Percentiles rank a stretch among this genome's conserved stretches.
phyloP scores from a whole-genome alignment of 306 rosid species.

The Gillenia trifoliata region DNA sequence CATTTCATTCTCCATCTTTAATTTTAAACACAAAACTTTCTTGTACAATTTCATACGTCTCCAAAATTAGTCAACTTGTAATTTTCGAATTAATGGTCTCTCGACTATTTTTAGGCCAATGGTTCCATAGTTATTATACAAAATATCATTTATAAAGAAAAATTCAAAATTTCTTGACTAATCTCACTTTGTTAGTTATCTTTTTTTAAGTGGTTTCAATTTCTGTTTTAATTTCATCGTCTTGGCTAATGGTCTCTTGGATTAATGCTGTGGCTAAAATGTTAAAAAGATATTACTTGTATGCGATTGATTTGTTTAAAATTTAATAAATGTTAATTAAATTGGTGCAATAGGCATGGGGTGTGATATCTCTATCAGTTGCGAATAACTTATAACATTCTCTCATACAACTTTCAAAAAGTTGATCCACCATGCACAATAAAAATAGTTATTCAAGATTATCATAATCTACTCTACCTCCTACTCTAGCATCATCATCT shows the following conservation, averaged over 20 bases:
- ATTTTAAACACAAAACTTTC: not conserved
- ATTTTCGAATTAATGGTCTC: not conserved
- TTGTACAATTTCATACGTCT: constrained; percentile 1
- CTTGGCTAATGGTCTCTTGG: not conserved
- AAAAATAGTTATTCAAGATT: not conserved
- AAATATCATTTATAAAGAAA: not conserved
- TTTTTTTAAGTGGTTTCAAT: not conserved
- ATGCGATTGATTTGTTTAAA: not conserved
- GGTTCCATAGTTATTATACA: not conserved
- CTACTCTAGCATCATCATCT: not conserved
- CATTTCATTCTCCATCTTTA: not conserved
- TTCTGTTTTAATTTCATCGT: not conserved
- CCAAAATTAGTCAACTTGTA: not conserved
- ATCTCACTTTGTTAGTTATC: not conserved
- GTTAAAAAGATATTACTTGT: not conserved
- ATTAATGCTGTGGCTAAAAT: not conserved
- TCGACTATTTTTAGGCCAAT: not conserved
- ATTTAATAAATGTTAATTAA: not conserved
- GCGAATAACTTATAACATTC: not conserved
- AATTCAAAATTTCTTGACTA: not conserved
- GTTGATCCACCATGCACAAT: not conserved
- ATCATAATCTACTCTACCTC: not conserved
- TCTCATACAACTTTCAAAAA: not conserved
- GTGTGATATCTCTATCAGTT: constrained; percentile 2
- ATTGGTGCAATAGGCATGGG: not conserved